Evolutionary conservation across 129 eudicot genomes (phyloP), one percentile per base, ranked within the genome.

Genomic region (Solidago caesia): DNA sequence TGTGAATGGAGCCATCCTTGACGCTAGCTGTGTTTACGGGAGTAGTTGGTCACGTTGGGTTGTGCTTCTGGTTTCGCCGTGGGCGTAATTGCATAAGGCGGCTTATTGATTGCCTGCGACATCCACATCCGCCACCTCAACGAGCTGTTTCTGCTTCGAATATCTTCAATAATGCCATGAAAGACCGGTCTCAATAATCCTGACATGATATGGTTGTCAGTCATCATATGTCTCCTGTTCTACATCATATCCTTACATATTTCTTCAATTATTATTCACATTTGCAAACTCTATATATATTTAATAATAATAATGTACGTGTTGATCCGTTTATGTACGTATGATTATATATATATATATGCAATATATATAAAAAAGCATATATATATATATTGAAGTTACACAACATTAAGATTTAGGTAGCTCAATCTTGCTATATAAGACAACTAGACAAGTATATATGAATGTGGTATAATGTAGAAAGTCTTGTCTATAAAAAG

Each of bases 1-100:
- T 29, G 39, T 2, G 6, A 62, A 81, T 82, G 82, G 86, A 82
- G 65, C 82, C 80, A 39, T 64, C 55, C 4, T 51, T 64, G 6
- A 56, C 61, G 5, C 43, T 82, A 11, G 80, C 73, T 29, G 63
- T 69, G 15, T 44, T 82, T 51, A 77, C 80, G 0, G 82, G 86
- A 68, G 67, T 82, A 29, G 11, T 74, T 44, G 86, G 86, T 2
- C 79, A 77, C 7, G 8, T 78, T 1, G 82, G 86, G 11, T 44
- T 78, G 45, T 57, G 67, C 33, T 57, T 72, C 61, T 78, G 82
- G 79, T 77, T 76, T 82, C 75, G 77, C 8, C 82, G 77, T 46
- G 8, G 73, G 8, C 74, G 64, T 16, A 73, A 82, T 64, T 74
- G 72, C 55, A 4, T 82, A 8, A 62, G 44, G 15, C 73, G 77